Base-by-base conservation (phyloP, 2,329 filamentous ascomycete genomes). In the Gaeumannomyces tritici region DNA sequence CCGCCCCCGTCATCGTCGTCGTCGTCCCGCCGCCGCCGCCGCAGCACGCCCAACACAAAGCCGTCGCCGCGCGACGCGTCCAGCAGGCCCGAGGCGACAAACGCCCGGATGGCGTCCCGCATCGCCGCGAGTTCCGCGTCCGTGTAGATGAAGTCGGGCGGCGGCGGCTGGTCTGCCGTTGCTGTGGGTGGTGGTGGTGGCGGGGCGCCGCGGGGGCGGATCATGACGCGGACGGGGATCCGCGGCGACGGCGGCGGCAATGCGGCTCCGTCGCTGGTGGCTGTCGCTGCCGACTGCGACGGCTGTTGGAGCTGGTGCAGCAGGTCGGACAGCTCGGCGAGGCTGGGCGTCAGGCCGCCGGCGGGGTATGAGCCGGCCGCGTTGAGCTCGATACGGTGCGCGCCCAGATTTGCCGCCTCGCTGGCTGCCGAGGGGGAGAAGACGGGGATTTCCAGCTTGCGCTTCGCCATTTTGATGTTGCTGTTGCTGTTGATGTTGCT, bases 31-130 rank as follows among this genome's bases (percentile, higher is more conserved):
- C 12, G n/a, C 51, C 24, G 55, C 1, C 29, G 58, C 42, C 61
- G 64, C 15, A 85, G 65, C 2, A 81, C 70, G 5, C 83, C 83
- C 65, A 85, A 83, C 9, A 86, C 82, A 66, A 86, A 85, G 1
- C 81, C 81, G 65, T 85, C 83, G 4, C 80, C 81, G 18, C 74
- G 73, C 1, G 67, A 65, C 0, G 70, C 65, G 29, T 74, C 67
- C 61, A 85, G 68, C 4, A 76, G 63, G 0, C 74, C 74, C 0
- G 73, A 68, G 0, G 66, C 66, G 59, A 73, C 75, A 67, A 83
- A 77, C 0, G 57, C 64, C 0, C 21, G 58, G 12, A 85, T 77
- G 9, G 71, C 66, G 2, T 65, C 62, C 55, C 66, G 66, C 83
- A 86, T 85, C 18, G 57, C 42, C 6, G 63, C 33, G 6, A 81